These are phyloP conservation scores for Hanseniaspora uvarum DNA, from an alignment of 1,139 yeast genomes.

Conservation along the genomic window DNA sequence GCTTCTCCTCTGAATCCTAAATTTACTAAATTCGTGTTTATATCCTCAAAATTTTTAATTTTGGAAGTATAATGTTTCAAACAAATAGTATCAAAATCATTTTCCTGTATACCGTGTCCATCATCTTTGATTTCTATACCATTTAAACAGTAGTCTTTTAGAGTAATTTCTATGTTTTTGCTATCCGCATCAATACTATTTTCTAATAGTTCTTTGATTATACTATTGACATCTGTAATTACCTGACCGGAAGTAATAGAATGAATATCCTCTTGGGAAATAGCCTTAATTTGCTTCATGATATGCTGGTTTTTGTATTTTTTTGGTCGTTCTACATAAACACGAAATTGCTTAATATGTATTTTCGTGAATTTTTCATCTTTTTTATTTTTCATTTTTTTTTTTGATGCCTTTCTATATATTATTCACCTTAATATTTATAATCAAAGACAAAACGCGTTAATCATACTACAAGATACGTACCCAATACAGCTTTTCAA, in stretches of 20 bases:
- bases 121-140: conserved; percentile 63
- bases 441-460: not conserved
- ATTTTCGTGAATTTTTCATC: not conserved
- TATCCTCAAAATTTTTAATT: conserved; percentile 46
- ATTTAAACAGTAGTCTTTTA: conserved; percentile 68
- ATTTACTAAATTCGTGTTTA: conserved; percentile 40
- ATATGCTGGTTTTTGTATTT: not conserved
- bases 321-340: not conserved
- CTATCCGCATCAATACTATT: conserved; percentile 76
- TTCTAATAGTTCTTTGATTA: conserved; percentile 77
- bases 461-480: not conserved
- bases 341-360: not conserved
- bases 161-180: conserved; percentile 51
- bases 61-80: conserved; percentile 75
- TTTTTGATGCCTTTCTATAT: not conserved
- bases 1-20: conserved; percentile 86
- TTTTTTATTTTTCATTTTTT: not conserved
- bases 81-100: conserved; percentile 56
- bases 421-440: not conserved
- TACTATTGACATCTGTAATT: conserved; percentile 63
- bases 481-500: too few relatives aligned
- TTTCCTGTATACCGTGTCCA: conserved; percentile 58
- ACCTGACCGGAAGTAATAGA: conserved; percentile 88
- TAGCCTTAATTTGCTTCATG: conserved; percentile 19
- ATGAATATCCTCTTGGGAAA: conserved; percentile 39